Base-by-base conservation (phyloP, 306 rosid species). In the Argentina anserina region DNA sequence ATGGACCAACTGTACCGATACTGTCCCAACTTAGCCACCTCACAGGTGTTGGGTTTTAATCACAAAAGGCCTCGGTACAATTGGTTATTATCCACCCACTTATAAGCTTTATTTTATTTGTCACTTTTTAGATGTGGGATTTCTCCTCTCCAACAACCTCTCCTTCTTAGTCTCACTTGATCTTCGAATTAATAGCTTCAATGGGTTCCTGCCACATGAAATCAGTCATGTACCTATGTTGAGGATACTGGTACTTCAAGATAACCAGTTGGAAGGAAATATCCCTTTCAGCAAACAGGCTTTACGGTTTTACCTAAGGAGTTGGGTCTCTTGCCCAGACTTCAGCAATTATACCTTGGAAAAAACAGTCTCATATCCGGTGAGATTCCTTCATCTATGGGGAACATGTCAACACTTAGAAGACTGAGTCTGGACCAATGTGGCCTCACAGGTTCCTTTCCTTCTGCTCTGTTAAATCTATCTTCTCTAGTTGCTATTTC, bases 261-360 rank as follows among this genome's bases (percentile, higher is more conserved):
- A 7, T 1, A 78, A 75, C 40, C 69, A 70, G 40, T 67, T 80
- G 42, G 56, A 67, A 1, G 68, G 76, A 1, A 61, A 36, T 3
- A 69, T 50, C n/a, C 72, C 61, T 69, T 9, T 20, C 61, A 45
- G 0, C 0, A 2, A 69, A 69, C 25, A 47, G 4, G 28, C 39
- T 69, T 0, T 18, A 15, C 1, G 67, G 73, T 8, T 10, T 31
- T 69, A 2, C 73, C 73, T 20, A 2, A 33, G 18, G 20, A 20
- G 7, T 29, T 69, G 17, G 73, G 62, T 29, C 10, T 29, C 56
- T 31, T 49, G 33, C 40, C 73, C 29, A 33, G 29, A 5, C 40
- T 69, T 14, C 11, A 29, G 33, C 4, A 5, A 11, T 20, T 69
- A 20, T 34, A 20, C 0, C 34, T 50, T 2, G 13, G 40, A 9